Conservation (phyloP, 441 rosid species). For the Aleurites moluccanus region DNA sequence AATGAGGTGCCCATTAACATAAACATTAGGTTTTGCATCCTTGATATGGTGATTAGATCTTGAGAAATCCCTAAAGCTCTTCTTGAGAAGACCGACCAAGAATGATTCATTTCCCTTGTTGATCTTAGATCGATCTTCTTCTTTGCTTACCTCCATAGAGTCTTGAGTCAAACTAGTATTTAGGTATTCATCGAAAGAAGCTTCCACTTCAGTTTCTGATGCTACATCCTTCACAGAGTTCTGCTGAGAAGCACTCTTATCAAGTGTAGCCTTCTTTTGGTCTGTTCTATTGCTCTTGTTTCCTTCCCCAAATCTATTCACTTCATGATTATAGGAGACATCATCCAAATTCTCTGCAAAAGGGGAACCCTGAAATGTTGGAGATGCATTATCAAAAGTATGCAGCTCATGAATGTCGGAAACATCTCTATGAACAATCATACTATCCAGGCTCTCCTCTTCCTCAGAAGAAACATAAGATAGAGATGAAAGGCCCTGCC, state of each 20-base stretch:
- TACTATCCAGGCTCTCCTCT: slow-evolving; percentile 48
- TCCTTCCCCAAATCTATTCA: slow-evolving; percentile 48
- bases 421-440: slow-evolving; percentile 31
- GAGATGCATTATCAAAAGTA: slow-evolving; percentile 31
- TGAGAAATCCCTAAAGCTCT: slow-evolving; percentile 63
- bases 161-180: slow-evolving; percentile 51
- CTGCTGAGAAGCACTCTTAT: slow-evolving; percentile 31
- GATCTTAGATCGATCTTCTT: slow-evolving; percentile 39
- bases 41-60: slow-evolving; percentile 50
- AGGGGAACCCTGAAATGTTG: slow-evolving; percentile 42
- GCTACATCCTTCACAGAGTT: slow-evolving; percentile 47
- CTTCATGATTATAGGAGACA: slow-evolving; percentile 42
- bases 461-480: slow-evolving; percentile 44
- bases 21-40: slow-evolving; percentile 42
- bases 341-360: slow-evolving; percentile 48
- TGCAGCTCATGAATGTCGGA: slow-evolving; percentile 33
- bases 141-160: slow-evolving; percentile 46
- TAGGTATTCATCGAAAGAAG: slow-evolving; percentile 49
- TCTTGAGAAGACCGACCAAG: slow-evolving; percentile 58
- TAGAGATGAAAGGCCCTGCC: slow-evolving; percentile 44
- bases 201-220: slow-evolving; percentile 59
- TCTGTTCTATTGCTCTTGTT: slow-evolving; percentile 59
- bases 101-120: slow-evolving; percentile 50
- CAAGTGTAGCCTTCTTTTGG: slow-evolving; percentile 41
- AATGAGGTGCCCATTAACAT: slow-evolving; percentile 67